Evolutionary conservation across 192 early-diverging fungal species (phyloP), one percentile per base, ranked within the genome.

Genomic region (Phlyctochytrium bullatum): DNA sequence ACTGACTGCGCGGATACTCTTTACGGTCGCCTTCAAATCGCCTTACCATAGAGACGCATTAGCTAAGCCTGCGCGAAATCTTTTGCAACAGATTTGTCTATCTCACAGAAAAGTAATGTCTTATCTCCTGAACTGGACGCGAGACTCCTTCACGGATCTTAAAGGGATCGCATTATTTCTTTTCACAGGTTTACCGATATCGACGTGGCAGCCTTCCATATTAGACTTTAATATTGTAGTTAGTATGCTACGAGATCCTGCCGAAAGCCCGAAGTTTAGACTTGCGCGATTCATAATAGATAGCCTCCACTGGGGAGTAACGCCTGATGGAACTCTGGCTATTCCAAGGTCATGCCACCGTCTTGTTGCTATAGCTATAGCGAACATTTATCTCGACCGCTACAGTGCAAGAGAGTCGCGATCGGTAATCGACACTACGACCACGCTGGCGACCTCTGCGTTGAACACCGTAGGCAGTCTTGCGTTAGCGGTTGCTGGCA

Each of bases 381-480:
- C 63, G 28, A 79, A 79, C 34, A 62, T 79, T 6, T 73, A 73
- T 59, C 40, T 79, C 40, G 77, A 79, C 34, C 52, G 59, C 10
- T 10, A 30, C 25, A 27, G 32, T 25, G 12, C 25, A 27, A 14
- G 27, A 14, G 54, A 57, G 54, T 57, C 54, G 27, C 31, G 64
- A 31, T 56, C 64, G 31, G 59, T 64, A 10, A 32, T 61, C 28
- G 36, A 17, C 12, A 10, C 53, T 6, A 40, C 64, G 30, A 62
- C 29, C 6, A 25, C 64, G 6, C 34, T 40, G 6, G 36, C 36
- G 36, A 20, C 64, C n/a, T 65, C 60, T 3, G 64, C 63, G 24
- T 17, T 72, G 30, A 10, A 52, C 32, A 66, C 61, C 27, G 54
- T 57, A 6, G 70, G 70, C 40, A 56, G 54, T 28, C 24, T 69